phyloP scores from a whole-genome alignment of 2,329 filamentous ascomycete genomes.

The Beauveria rudraprayagi region DNA sequence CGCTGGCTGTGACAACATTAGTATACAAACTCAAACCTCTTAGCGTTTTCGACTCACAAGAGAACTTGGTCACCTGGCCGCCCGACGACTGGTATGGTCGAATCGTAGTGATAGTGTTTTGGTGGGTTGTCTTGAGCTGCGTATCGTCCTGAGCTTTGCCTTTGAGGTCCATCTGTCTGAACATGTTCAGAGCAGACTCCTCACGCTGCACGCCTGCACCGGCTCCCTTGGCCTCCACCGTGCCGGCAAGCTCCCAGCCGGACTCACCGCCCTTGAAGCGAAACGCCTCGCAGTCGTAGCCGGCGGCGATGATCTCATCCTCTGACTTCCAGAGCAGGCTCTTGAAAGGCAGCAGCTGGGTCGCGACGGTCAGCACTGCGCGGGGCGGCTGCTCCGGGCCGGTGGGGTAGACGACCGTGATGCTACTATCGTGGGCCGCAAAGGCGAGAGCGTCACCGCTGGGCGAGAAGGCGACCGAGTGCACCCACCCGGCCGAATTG shows the following conservation, averaged over 20 bases:
- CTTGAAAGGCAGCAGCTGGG: conserved; percentile 85
- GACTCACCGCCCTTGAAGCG: conserved; percentile 69
- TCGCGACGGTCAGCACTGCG: conserved; percentile 84
- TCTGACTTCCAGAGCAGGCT: conserved; percentile 89
- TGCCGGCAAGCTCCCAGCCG: conserved; percentile 79
- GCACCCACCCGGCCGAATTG: conserved; percentile 94
- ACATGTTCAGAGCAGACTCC: conserved; percentile 96
- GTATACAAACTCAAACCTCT: not conserved
- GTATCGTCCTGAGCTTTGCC: conserved; percentile 89
- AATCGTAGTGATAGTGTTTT: conserved; percentile 88
- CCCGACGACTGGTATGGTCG: conserved; percentile 63
- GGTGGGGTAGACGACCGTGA: conserved; percentile 92
- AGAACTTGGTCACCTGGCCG: conserved; percentile 67
- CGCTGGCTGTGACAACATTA: conserved; percentile 52
- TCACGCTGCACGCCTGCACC: conserved; percentile 59
- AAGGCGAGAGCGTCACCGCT: conserved; percentile 91
- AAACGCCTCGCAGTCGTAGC: conserved; percentile 85
- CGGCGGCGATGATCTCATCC: conserved; percentile 88
- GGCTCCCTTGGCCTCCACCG: conserved; percentile 66
- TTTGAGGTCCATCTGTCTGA: conserved; percentile 96
- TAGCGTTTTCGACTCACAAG: conserved; percentile 54
- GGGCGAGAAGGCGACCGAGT: conserved; percentile 87
- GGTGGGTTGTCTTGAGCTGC: conserved; percentile 88
- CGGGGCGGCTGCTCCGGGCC: conserved; percentile 83
- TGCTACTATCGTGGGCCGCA: conserved; percentile 87